Evolutionary conservation across 2,329 filamentous ascomycete genomes (phyloP), one percentile per base, ranked within the genome.

Genomic region (Orbilia javanica): DNA sequence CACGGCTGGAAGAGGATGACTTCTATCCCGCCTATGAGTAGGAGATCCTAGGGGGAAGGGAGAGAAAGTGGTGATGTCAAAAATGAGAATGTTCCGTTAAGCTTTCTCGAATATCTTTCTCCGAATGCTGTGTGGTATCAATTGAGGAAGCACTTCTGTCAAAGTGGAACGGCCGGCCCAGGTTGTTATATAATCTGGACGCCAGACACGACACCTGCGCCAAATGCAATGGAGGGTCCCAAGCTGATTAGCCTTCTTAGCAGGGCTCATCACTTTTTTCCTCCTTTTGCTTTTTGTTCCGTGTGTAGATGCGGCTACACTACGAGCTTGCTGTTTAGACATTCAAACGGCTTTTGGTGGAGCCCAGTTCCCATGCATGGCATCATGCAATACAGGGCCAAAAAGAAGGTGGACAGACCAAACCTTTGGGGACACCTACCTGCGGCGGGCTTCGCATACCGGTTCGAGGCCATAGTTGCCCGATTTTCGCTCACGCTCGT

Each of bases 141-240:
- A 42, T 71, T 48, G 50, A 71, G 48, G 46, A 50, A 66, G 34
- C 22, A 20, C 22, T 71, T 60, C 60, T 77, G 60, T 68, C 62
- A 57, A 69, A 71, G 74, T 67, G 74, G 74, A 78, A 70, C 34
- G 36, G 22, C 63, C 34, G 36, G 22, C 63, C 74, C 62, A 64
- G 67, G 66, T 71, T 78, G 74, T 78, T 78, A 78, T 78, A 78
- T 78, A 78, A 67, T 65, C 27, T 29, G 46, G 46, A 64, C 48
- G 52, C 66, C 60, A 50, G 62, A 72, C 60, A 71, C 66, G 62
- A 46, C 44, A 42, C 48, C 62, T 70, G 34, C 72, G 15, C 46
- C 42, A 63, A 48, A 64, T 73, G 57, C 67, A 71, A 55, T 72
- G 50, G 53, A 46, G 67, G 27, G 34, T 48, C 50, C n/a, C 34